Evolutionary conservation across 148 eudicot species (phyloP), one percentile per base, ranked within the genome.

Genomic region (Camellia lanceoleosa): DNA sequence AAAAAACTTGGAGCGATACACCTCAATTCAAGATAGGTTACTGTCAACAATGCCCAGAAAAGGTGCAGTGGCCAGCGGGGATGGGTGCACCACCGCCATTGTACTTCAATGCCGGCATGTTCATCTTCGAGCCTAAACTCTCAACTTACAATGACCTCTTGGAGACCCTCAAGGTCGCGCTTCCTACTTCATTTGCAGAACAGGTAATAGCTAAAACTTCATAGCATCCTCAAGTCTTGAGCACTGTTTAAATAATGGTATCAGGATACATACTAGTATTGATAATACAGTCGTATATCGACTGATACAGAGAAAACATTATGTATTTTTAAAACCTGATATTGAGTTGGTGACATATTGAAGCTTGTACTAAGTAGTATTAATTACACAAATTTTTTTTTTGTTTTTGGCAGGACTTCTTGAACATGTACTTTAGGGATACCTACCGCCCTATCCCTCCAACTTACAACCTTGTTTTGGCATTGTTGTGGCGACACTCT

Each of bases 71-170:
- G 78, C 78, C 56, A 18, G 55, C 56, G 18, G 78, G 61, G 55
- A 5, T 75, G 54, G 78, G 68, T 44, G 44, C 78, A 1, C 78
- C 78, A 4, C 78, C 78, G 9, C 78, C 78, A 4, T 68, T 75
- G 0, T 75, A 60, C 78, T 75, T 75, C 78, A 75, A 75, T 16
- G 78, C 78, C n/a, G 78, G 78, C 68, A 75, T 75, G 78, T 75
- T n/a, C n/a, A 10, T 75, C 68, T 75, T 43, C 11, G 78, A 75
- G 5, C 78, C 78, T 2, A 61, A 75, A 3, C 52, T 75, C 52
- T 44, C 78, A 9, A 75, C 78, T 46, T 61, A 11, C 54, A 75
- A 60, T 61, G 68, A 75, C n/a, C 78, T 75, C 68, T 44, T 75
- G 68, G 54, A 75, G 18, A 43, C 42, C 65, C 68, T 75, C 68